These are phyloP conservation scores for Colletotrichum siamense DNA, from an alignment of 2,329 filamentous ascomycete genomes.

Conservation along the genomic window DNA sequence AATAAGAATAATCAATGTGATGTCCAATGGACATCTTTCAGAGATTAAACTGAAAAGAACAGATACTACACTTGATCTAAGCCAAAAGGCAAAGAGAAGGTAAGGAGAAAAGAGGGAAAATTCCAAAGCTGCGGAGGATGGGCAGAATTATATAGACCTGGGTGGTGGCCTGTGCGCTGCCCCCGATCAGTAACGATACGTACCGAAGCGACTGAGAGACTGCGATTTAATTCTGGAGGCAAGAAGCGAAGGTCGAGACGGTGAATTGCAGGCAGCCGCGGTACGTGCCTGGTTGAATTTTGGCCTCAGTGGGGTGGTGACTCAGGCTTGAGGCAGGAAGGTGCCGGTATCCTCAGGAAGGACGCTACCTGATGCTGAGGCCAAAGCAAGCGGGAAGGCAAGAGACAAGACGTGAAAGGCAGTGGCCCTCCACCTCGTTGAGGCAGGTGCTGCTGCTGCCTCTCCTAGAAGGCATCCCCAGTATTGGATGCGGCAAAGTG, in stretches of 20 bases:
- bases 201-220: not conserved
- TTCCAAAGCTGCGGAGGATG: not conserved
- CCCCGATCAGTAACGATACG: not conserved
- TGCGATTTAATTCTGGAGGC: not conserved
- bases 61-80: conserved; percentile 22
- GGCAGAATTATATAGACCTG: not conserved
- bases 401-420: not conserved
- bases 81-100: conserved; percentile 1
- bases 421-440: not conserved
- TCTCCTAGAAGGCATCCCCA: not conserved
- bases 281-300: not conserved
- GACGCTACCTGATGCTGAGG: not conserved
- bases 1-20: conserved; percentile 8
- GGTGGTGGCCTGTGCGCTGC: not conserved
- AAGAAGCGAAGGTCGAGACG: not conserved
- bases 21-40: not conserved
- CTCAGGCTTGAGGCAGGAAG: not conserved
- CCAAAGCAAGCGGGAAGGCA: not conserved
- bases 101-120: not conserved
- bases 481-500: not conserved
- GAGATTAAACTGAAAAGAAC: conserved; percentile 18
- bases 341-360: not conserved
- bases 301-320: conserved; percentile 5
- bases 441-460: not conserved
- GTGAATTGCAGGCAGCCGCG: not conserved